Evolutionary conservation across 495 filamentous ascomycete genomes (phyloP), one percentile per base, ranked within the genome.

Genomic region (Penicillium bialowiezense): DNA sequence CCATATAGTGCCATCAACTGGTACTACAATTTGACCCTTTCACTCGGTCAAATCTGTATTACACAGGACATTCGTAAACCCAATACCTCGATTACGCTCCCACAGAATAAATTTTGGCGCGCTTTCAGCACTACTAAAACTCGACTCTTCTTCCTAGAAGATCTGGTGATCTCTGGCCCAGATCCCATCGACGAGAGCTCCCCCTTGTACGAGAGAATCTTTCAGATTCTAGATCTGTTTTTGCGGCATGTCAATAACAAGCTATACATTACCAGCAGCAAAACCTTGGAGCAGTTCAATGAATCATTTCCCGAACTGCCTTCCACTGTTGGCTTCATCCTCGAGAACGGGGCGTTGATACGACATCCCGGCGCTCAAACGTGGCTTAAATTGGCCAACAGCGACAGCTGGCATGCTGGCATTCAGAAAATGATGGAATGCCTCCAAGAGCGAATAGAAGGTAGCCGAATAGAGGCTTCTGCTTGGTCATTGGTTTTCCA

Each of bases 321-420:
- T 84, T 17, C 5, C 13, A 14, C 79, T 43, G 73, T 95, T 6
- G 90, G 90, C 1, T 69, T 92, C 18, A 90, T 95, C 55, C 87
- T 89, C n/a, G 91, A 95, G 60, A 92, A 90, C 55, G 90, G 90
- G 7, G 91, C 86, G 55, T 95, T 89, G 70, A 62, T 90, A 28
- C 84, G 83, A 53, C 75, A 81, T 43, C 77, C 71, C 47, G 75
- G 76, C 13, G 69, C 67, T 10, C 63, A 65, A 5, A 60, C 68
- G 13, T 96, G 90, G 89, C 72, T 79, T 42, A 76, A 91, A 54
- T 78, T 86, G 59, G 56, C 75, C 4, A 70, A 78, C n/a, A 75
- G 82, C 52, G 83, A 83, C 41, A 64, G 63, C 15, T 95, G 90
- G 90, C 89, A 89, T 59, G 70, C 82, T 17, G 81, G 83, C 14